Base-by-base conservation (phyloP, 495 filamentous ascomycete genomes). In the Stereocaulon alpinum region DNA sequence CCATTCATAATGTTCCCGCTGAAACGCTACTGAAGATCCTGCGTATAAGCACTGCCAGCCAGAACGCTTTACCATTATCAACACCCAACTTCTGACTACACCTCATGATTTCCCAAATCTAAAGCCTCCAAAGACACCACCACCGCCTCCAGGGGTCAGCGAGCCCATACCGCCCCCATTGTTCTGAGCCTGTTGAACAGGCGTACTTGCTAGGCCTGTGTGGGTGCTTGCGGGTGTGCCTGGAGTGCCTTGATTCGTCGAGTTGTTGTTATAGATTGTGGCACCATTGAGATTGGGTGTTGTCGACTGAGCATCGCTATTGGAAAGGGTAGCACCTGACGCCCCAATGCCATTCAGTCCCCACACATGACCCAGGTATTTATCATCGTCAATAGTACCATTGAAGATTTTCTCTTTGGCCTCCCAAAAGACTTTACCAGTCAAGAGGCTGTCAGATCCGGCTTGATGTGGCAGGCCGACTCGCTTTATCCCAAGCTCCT, bases 391-490 rank as follows among this genome's bases (percentile, higher is more conserved):
- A 50, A 95, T 91, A 40, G 78, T 77, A 55, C 91, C 90, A 63
- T 86, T 84, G 72, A 95, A 94, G 45, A 96, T 89, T 48, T 85
- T 76, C 64, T 90, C 86, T 44, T 89, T 80, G 71, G 91, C 81
- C 66, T 87, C 86, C 77, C 91, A 95, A 74, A 95, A 98, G 20
- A 95, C 86, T 68, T 89, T 88, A 30, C 93, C 93, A 0, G 93
- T 97, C 18, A 98, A 78, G 59, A 95, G 78, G 49, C 88, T 91
- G 72, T 97, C 93, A 14, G 85, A 89, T 3, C 94, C 93, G 14
- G 91, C 91, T 67, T 91, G 88, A 71, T 98, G 94, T 50, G 88
- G 86, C 20, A 80, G 78, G 20, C 93, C 93, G 29, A 92, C 76
- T 47, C 93, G 80, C 73, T 91, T 89, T 56, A 96, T 82, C 61